Evolutionary conservation across 2,329 filamentous ascomycete species (phyloP).

Genomic region (Epichloe festucae): DNA sequence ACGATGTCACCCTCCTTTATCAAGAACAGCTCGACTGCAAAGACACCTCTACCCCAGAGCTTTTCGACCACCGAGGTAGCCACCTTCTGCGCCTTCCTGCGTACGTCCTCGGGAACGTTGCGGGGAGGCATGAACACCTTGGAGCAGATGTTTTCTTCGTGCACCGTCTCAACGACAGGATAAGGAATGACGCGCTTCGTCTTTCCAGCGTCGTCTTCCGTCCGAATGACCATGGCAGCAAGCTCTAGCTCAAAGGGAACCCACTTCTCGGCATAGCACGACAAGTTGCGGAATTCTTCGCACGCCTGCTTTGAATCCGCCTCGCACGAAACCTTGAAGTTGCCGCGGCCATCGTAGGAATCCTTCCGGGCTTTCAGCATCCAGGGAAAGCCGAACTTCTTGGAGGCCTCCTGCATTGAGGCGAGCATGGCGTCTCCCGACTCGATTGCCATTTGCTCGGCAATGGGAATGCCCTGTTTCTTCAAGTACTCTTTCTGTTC

Average conservation of each 20-base stretch:
- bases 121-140: slow-evolving; percentile 78
- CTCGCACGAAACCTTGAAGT: slow-evolving; percentile 35
- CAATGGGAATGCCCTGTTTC: slow-evolving; percentile 56
- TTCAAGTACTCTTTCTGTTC: slow-evolving; percentile 72
- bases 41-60: slow-evolving; percentile 82
- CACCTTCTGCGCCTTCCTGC: slow-evolving; percentile 56
- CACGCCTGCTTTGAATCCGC: slow-evolving; percentile 49
- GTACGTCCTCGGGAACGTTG: slow-evolving; percentile 46
- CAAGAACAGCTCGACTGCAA: slow-evolving; percentile 94
- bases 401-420: slow-evolving; percentile 50
- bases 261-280: slow-evolving; percentile 84
- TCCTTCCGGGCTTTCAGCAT: slow-evolving; percentile 89
- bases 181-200: slow-evolving; percentile 52
- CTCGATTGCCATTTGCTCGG: slow-evolving; percentile 54
- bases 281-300: slow-evolving; percentile 52
- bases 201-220: slow-evolving; percentile 49
- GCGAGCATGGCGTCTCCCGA: slow-evolving; percentile 37
- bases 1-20: slow-evolving; percentile 46
- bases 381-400: slow-evolving; percentile 63
- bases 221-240: slow-evolving; percentile 90
- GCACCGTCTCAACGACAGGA: slow-evolving; percentile 85
- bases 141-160: slow-evolving; percentile 92
- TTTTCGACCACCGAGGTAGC: slow-evolving; percentile 67
- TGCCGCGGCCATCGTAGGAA: slow-evolving; percentile 81
- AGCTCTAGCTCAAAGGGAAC: slow-evolving; percentile 76